phyloP scores from a whole-genome alignment of 306 rosid species.

The Cicer yamashitae region DNA sequence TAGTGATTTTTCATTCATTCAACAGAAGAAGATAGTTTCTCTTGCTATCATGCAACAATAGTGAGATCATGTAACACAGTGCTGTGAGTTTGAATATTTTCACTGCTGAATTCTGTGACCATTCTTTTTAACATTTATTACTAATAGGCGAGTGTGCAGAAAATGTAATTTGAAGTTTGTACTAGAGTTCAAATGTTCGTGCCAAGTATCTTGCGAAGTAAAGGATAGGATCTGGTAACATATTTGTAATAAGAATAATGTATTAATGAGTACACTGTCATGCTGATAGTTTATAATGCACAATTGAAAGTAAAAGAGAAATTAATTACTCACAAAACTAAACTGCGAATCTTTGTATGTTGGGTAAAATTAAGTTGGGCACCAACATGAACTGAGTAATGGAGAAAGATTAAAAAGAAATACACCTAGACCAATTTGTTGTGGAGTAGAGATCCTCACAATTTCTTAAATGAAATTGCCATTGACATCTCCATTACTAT shows the following conservation, averaged over 20 bases:
- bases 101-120: background rate
- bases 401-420: too few relatives aligned
- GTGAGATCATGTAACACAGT: slow-evolving; percentile 6
- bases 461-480: too few relatives aligned
- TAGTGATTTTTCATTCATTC: slow-evolving; percentile 41
- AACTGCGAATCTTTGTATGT: background rate
- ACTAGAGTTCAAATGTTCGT: slow-evolving; percentile 1
- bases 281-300: slow-evolving; percentile 7
- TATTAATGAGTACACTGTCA: background rate
- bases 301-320: background rate
- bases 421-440: too few relatives aligned
- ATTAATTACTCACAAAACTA: background rate
- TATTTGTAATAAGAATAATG: slow-evolving; percentile 9
- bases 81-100: background rate
- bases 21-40: slow-evolving; percentile 32
- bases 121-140: background rate
- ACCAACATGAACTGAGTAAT: too few relatives aligned
- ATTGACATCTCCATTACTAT: too few relatives aligned
- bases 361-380: background rate
- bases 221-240: slow-evolving; percentile 14
- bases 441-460: too few relatives aligned
- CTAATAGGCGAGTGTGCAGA: background rate
- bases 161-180: slow-evolving; percentile 9
- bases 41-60: background rate
- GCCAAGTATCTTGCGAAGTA: background rate